Evolutionary conservation across 129 eudicot genomes (phyloP).

Genomic region (Cynara cardunculus): DNA sequence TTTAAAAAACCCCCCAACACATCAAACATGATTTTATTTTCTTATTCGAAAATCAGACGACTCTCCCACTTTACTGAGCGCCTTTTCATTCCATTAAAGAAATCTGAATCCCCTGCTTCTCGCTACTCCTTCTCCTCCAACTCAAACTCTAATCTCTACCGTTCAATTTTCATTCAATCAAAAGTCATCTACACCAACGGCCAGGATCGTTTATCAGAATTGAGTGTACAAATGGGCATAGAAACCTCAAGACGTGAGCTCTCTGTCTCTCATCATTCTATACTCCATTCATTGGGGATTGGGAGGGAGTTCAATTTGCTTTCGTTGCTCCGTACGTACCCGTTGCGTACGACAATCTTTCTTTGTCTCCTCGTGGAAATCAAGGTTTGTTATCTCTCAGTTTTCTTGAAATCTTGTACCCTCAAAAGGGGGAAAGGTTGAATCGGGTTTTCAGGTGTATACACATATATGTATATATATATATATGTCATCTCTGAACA

Average conservation of each 20-base stretch:
- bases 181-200: constrained; percentile 9
- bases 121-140: neutral
- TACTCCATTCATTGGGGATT: constrained; percentile 29
- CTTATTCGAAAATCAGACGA: neutral
- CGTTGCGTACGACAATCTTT: constrained; percentile 12
- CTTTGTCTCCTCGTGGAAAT: constrained; percentile 5
- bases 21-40: neutral
- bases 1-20: too few relatives aligned
- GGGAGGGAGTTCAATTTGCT: constrained; percentile 9
- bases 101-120: constrained; percentile 15
- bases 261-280: constrained; percentile 17
- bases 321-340: constrained; percentile 25
- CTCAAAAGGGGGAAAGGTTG: neutral
- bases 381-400: constrained; percentile 19
- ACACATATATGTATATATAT: neutral
- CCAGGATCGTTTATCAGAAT: neutral
- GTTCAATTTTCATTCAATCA: neutral
- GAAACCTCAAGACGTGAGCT: constrained; percentile 11
- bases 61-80: neutral
- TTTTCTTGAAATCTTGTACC: neutral
- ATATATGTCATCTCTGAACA: neutral
- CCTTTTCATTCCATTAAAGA: constrained; percentile 3
- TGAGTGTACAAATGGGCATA: neutral
- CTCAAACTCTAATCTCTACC: constrained; percentile 10
- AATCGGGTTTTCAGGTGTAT: neutral